Percentiles rank a stretch among this genome's conserved stretches.
Conservation (phyloP, 371 early-diverging fungal species). For the Mortierella sp. region DNA sequence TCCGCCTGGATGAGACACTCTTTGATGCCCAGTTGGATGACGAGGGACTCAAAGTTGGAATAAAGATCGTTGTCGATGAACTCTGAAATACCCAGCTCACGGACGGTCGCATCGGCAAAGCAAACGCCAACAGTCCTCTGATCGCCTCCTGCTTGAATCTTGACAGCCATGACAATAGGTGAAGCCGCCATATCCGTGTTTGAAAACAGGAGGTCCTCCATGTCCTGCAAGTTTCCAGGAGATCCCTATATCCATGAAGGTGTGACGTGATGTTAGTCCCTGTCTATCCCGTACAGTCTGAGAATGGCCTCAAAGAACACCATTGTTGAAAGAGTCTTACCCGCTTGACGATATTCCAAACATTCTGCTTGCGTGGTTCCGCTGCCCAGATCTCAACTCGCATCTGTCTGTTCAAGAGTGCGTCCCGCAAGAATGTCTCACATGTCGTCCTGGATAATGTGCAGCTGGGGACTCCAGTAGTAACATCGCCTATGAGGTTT, state of each 20-base stretch:
- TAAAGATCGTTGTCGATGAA: conserved; percentile 94
- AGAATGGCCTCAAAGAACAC: background rate
- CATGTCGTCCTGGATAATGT: conserved; percentile 82
- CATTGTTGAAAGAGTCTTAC: conserved; percentile 28
- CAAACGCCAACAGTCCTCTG: conserved; percentile 86
- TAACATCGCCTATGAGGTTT: conserved; percentile 59
- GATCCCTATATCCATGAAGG: conserved; percentile 71
- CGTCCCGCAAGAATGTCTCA: conserved; percentile 84
- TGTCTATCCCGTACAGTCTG: background rate
- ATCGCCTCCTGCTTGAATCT: conserved; percentile 66
- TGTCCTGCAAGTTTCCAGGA: conserved; percentile 91
- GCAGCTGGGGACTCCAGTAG: conserved; percentile 79
- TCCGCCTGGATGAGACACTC: conserved; percentile 87
- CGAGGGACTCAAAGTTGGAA: conserved; percentile 92
- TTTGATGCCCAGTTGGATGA: conserved; percentile 92
- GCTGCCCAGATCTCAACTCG: conserved; percentile 91
- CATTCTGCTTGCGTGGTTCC: conserved; percentile 60
- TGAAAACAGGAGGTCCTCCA: conserved; percentile 91
- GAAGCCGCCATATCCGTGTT: conserved; percentile 77
- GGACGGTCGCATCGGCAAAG: conserved; percentile 88
- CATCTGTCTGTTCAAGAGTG: conserved; percentile 79
- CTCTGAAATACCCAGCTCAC: conserved; percentile 85
- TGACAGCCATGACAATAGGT: conserved; percentile 88
- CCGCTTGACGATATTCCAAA: conserved; percentile 59
- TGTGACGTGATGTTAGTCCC: background rate